Evolutionary conservation across 331 rosid genomes (phyloP).

Genomic region (Pyrus hybrid): DNA sequence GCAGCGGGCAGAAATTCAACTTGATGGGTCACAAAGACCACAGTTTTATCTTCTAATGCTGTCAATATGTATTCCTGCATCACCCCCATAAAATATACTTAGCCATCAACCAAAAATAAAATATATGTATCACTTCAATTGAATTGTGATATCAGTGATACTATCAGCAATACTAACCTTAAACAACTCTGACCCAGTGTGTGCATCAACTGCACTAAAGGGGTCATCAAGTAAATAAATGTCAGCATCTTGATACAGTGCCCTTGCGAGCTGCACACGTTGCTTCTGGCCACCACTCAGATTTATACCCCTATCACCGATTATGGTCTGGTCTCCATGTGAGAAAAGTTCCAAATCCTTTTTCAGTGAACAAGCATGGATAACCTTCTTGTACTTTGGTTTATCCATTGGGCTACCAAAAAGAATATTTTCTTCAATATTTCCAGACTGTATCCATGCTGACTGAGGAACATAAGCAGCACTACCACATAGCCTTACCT

Average conservation of each 20-base stretch:
- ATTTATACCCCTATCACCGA: conserved; percentile 96
- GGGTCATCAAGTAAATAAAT: conserved; percentile 97
- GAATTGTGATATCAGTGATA: background rate
- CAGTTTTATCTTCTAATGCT: conserved; percentile 80
- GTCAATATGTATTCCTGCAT: conserved; percentile 94
- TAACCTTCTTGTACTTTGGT: conserved; percentile 84
- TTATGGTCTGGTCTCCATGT: conserved; percentile 90
- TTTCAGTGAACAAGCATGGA: conserved; percentile 84
- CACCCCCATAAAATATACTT: conserved; percentile 22
- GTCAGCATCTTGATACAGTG: conserved; percentile 97
- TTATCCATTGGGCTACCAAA: conserved; percentile 86
- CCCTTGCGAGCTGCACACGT: conserved; percentile 97
- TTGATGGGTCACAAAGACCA: conserved; percentile 95
- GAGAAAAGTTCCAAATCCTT: conserved; percentile 86
- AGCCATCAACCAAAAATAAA: background rate
- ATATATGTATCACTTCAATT: background rate
- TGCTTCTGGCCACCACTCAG: conserved; percentile 98
- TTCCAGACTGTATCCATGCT: conserved; percentile 96
- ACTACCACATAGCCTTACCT: conserved; percentile 86
- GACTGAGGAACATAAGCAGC: conserved; percentile 92
- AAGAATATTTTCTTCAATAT: conserved; percentile 88
- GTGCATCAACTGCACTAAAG: conserved; percentile 98
- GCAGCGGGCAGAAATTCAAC: conserved; percentile 95
- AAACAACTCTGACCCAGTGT: conserved; percentile 91
- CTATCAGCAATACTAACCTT: conserved; percentile 50